Evolutionary conservation across 345 rosid species (phyloP).

Genomic region (Populus pruinosa): DNA sequence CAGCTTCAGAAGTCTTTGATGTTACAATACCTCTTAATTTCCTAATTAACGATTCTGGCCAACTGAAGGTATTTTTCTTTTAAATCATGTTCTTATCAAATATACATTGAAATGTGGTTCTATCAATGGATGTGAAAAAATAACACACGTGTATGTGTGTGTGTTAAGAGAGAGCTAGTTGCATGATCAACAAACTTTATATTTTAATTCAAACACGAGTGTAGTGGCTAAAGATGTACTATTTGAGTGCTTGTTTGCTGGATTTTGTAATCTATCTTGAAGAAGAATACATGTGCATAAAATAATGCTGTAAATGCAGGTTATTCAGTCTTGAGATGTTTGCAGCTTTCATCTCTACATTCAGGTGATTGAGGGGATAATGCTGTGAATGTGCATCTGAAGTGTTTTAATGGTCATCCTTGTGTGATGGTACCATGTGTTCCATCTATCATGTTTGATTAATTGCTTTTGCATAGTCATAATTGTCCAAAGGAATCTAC

Average conservation of each 20-base stretch:
- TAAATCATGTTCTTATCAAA: not conserved
- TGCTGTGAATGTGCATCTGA: not conserved
- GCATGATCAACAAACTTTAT: not conserved
- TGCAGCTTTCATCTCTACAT: not conserved
- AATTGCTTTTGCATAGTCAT: not conserved
- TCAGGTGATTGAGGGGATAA: not conserved
- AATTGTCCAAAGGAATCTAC: not conserved
- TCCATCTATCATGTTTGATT: not conserved
- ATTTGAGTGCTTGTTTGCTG: not conserved
- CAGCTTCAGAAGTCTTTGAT: conserved; percentile 55
- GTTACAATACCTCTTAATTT: conserved; percentile 90
- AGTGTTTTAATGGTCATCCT: not conserved
- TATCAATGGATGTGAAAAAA: not conserved
- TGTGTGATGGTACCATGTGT: not conserved
- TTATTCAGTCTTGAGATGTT: not conserved
- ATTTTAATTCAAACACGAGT: not conserved
- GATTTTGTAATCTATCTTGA: not conserved
- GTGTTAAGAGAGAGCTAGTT: not conserved
- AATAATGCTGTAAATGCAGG: not conserved
- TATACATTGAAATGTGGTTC: not conserved
- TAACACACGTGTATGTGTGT: not conserved
- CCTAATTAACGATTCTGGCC: conserved; percentile 74
- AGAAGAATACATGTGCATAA: not conserved
- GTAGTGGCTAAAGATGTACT: not conserved
- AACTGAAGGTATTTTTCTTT: conserved; percentile 57